Evolutionary conservation across 192 early-diverging fungal species (phyloP).

Genomic region (Phycomyces blakesleeanus): DNA sequence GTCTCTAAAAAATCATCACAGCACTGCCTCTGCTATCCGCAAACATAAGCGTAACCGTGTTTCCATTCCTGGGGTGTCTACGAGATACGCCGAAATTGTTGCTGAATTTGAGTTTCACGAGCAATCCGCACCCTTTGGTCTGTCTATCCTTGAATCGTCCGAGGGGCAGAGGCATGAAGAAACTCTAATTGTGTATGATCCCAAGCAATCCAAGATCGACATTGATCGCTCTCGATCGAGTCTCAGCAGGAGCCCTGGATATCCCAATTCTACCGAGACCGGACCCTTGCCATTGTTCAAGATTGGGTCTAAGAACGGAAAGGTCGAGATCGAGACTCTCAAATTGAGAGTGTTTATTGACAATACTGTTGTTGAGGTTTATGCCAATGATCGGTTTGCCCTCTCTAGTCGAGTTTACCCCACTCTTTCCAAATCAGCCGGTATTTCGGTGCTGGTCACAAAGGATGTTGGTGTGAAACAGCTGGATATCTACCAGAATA

Average conservation of each 20-base stretch:
- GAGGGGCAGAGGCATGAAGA: neutral
- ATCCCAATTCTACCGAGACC: constrained; percentile 6
- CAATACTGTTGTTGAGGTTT: constrained; percentile 19
- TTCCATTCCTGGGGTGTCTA: neutral
- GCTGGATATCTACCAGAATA: constrained; percentile 7
- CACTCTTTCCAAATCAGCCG: neutral
- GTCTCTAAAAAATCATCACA: neutral
- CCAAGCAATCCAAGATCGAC: neutral
- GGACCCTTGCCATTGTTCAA: constrained; percentile 13
- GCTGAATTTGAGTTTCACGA: neutral
- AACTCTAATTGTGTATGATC: constrained; percentile 8
- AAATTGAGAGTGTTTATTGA: constrained; percentile 10
- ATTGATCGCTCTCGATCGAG: constrained; percentile 12
- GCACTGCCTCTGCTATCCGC: no score
- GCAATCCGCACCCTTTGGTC: neutral
- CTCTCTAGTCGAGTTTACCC: constrained; percentile 12
- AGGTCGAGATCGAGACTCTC: constrained; percentile 7
- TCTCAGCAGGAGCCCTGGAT: neutral
- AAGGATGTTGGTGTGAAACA: neutral
- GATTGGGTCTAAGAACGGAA: neutral
- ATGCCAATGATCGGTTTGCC: constrained; percentile 22
- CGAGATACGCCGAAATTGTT: neutral
- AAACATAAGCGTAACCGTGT: no score
- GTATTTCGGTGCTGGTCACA: neutral
- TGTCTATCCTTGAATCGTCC: neutral